Percentiles rank a stretch among this genome's conserved stretches.
Evolutionary conservation across 768 basidiomycete species (phyloP).

Genomic region (Tylopilus sp.): DNA sequence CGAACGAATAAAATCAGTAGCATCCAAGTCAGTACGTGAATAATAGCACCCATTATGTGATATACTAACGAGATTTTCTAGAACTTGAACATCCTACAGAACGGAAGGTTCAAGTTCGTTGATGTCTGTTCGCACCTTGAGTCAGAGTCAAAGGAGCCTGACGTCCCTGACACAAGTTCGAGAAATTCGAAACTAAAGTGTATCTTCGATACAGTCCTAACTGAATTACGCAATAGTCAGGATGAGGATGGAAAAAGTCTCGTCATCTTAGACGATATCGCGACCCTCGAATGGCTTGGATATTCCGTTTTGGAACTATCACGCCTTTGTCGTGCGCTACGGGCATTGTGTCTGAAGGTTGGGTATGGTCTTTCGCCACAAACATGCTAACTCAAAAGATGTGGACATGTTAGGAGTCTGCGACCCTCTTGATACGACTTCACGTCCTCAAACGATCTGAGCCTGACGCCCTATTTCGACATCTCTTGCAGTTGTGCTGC

Average conservation of each 20-base stretch:
- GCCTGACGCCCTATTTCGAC: constrained; percentile 57
- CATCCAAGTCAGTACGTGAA: constrained; percentile 56
- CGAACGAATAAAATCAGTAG: constrained; percentile 59
- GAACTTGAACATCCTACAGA: constrained; percentile 34
- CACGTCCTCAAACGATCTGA: constrained; percentile 54
- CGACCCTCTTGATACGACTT: constrained; percentile 61
- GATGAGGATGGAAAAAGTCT: constrained; percentile 29
- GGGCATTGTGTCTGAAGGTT: constrained; percentile 55
- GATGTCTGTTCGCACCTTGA: constrained; percentile 43
- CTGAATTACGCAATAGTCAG: constrained; percentile 16
- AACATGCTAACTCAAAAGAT: not conserved
- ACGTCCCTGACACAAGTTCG: constrained; percentile 9
- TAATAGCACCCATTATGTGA: not conserved
- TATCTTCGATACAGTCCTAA: constrained; percentile 37
- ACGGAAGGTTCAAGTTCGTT: constrained; percentile 49
- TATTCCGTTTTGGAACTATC: constrained; percentile 46
- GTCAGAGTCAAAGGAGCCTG: constrained; percentile 6
- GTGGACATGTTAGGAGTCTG: constrained; percentile 38
- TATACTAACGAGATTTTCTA: constrained; percentile 14
- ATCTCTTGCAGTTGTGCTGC: constrained; percentile 57
- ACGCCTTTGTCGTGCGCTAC: constrained; percentile 59
- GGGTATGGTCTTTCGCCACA: not conserved
- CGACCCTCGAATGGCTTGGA: constrained; percentile 72
- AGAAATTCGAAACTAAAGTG: constrained; percentile 24
- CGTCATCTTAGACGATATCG: constrained; percentile 69